Percentiles rank a stretch among this genome's conserved stretches.
Conservation (phyloP, 139 green algal species). For the Desmodesmus armatus region DNA sequence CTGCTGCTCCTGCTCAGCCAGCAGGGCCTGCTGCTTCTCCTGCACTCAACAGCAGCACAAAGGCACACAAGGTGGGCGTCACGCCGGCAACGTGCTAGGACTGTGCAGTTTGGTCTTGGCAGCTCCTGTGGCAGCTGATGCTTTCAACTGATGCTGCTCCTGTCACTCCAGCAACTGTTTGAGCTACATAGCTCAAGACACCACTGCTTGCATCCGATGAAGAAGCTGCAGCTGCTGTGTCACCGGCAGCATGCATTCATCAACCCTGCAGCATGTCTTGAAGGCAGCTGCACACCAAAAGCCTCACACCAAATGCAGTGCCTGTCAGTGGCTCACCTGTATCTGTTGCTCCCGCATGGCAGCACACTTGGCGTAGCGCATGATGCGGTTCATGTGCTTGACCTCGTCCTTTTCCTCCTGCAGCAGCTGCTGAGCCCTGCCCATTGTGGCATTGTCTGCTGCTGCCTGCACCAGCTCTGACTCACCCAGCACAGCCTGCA, state of each 20-base stretch:
- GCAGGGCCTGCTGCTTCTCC: slow-evolving; percentile 83
- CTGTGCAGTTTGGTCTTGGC: too few species aligned
- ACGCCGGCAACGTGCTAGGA: background rate
- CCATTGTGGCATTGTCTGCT: slow-evolving; percentile 60
- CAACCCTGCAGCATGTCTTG: background rate
- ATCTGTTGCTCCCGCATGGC: slow-evolving; percentile 88
- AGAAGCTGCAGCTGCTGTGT: background rate
- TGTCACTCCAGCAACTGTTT: background rate
- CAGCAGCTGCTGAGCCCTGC: slow-evolving; percentile 62
- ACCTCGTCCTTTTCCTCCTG: slow-evolving; percentile 85
- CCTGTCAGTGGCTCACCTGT: slow-evolving; percentile 35
- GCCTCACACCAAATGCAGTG: too few species aligned
- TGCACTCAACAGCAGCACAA: slow-evolving; percentile 42
- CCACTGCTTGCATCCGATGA: too few species aligned
- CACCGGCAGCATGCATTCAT: background rate
- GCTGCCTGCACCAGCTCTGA: slow-evolving; percentile 63
- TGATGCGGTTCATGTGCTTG: slow-evolving; percentile 95
- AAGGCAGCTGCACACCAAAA: too few species aligned
- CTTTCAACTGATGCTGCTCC: background rate
- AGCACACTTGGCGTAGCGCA: slow-evolving; percentile 90
- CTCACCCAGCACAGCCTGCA: slow-evolving; percentile 68
- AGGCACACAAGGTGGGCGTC: background rate
- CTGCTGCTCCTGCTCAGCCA: slow-evolving; percentile 72
- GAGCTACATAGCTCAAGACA: too few species aligned
- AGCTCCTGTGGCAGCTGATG: background rate